Conservation (phyloP, 805 yeast species). For the Schizosaccharomyces japonicus region DNA sequence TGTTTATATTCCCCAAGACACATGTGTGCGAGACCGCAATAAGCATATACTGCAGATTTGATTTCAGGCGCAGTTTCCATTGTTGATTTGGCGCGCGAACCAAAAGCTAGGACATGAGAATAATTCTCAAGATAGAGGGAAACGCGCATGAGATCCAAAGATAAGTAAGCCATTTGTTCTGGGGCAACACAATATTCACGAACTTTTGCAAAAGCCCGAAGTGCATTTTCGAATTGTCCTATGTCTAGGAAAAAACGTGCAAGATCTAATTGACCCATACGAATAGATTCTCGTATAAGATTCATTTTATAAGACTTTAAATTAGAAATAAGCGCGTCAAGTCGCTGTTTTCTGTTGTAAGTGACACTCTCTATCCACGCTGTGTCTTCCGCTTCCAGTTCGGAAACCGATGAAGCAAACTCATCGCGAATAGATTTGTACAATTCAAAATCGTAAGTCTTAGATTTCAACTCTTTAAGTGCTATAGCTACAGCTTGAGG, state of each 20-base stretch:
- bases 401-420: background rate
- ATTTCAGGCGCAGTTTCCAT: background rate
- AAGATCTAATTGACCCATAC: background rate
- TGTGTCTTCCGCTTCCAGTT: background rate
- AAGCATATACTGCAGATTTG: background rate
- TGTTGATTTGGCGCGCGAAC: background rate
- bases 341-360: background rate
- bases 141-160: background rate
- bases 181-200: background rate
- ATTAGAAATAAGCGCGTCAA: background rate
- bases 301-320: background rate
- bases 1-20: background rate
- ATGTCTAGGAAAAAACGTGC: background rate
- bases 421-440: background rate
- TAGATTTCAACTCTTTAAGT: background rate
- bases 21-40: background rate
- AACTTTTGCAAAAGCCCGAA: background rate
- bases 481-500: background rate
- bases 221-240: background rate
- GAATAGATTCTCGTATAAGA: background rate
- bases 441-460: background rate
- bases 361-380: background rate
- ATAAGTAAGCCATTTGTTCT: background rate
- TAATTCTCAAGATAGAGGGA: background rate
- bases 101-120: conserved; percentile 1